These are phyloP conservation scores for Ophiostoma tasmaniense DNA, from an alignment of 2,329 filamentous ascomycete genomes.

Conservation along the genomic window DNA sequence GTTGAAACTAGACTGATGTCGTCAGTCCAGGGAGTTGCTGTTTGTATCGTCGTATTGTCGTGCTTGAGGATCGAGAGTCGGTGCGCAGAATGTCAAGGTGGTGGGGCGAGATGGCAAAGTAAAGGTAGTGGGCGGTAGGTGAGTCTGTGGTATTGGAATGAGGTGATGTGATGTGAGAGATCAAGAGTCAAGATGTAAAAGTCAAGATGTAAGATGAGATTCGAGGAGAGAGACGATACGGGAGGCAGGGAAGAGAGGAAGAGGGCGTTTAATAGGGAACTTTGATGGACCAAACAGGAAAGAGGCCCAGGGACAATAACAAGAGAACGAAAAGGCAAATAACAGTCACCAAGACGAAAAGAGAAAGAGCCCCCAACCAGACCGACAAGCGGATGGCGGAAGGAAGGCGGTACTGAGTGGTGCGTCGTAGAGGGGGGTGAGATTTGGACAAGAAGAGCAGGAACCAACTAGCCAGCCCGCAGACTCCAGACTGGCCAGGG, in stretches of 20 bases:
- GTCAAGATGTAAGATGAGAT: neutral
- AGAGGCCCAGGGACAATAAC: neutral
- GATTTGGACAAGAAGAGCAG: neutral
- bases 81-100: constrained; percentile 1
- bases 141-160: neutral
- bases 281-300: neutral
- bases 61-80: neutral
- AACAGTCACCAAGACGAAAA: neutral
- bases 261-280: neutral
- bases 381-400: constrained; percentile 9
- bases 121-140: neutral
- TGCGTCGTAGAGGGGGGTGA: constrained; percentile 1
- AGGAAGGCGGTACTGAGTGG: constrained; percentile 9
- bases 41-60: neutral
- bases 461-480: neutral
- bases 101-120: constrained; percentile 5
- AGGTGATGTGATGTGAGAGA: neutral
- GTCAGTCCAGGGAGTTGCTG: neutral
- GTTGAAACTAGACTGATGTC: neutral
- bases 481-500: neutral
- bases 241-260: neutral
- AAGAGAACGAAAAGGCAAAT: constrained; percentile 1
- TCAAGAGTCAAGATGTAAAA: neutral
- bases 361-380: constrained; percentile 6
- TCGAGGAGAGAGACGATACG: neutral